Evolutionary conservation across 1,284 basidiomycete species (phyloP).

Genomic region (Leccinum fuscescens): DNA sequence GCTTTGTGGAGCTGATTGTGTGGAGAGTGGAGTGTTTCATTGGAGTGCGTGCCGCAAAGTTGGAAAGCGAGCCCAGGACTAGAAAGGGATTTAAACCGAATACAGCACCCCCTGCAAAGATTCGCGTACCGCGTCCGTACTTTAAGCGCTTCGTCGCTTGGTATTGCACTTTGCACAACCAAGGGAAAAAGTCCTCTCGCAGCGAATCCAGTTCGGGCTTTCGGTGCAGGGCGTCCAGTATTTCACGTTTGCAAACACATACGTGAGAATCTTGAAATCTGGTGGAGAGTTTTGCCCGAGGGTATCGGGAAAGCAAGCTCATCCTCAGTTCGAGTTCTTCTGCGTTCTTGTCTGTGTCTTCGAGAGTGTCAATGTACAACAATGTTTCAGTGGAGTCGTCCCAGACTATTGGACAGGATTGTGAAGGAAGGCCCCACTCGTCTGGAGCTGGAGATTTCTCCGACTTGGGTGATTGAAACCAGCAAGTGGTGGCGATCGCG

Average conservation of each 20-base stretch:
- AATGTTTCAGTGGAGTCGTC: slow-evolving; percentile 65
- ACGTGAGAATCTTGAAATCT: slow-evolving; percentile 84
- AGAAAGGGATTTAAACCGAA: neutral
- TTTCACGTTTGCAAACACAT: slow-evolving; percentile 77
- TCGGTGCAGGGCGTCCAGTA: slow-evolving; percentile 72
- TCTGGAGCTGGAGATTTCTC: slow-evolving; percentile 59
- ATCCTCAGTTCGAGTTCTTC: slow-evolving; percentile 75
- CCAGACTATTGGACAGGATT: slow-evolving; percentile 58
- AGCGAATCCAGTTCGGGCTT: slow-evolving; percentile 75
- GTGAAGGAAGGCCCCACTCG: slow-evolving; percentile 57
- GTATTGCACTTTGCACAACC: slow-evolving; percentile 84
- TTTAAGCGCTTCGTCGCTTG: slow-evolving; percentile 56
- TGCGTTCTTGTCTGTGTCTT: slow-evolving; percentile 63
- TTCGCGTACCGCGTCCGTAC: slow-evolving; percentile 50
- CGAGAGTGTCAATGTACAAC: slow-evolving; percentile 66
- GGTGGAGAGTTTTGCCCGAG: slow-evolving; percentile 69
- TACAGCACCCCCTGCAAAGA: neutral
- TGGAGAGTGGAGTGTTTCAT: slow-evolving; percentile 60
- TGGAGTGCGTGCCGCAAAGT: slow-evolving; percentile 34
- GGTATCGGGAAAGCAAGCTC: slow-evolving; percentile 72
- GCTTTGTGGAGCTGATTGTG: slow-evolving; percentile 17
- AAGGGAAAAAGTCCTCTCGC: slow-evolving; percentile 85
- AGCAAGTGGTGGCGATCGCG: slow-evolving; percentile 74
- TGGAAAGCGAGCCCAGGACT: slow-evolving; percentile 25
- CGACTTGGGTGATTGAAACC: slow-evolving; percentile 58